Base-by-base conservation (phyloP, 1,139 yeast species). In the Debaryomyces singareniensis region DNA sequence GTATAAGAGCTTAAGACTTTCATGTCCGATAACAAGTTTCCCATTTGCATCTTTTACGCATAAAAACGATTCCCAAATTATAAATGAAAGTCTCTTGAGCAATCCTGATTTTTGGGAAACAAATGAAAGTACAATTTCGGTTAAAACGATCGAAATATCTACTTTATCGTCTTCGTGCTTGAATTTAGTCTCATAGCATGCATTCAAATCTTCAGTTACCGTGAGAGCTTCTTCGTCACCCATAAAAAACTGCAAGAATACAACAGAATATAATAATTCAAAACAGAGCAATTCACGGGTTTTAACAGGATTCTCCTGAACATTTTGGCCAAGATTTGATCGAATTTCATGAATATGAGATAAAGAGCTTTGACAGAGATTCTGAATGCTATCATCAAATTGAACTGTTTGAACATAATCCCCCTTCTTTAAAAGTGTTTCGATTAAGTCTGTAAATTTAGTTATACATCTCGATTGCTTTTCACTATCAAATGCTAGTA, bases 201-300 rank as follows among this genome's bases (percentile, higher is more conserved):
- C 56, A 34, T 69, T 76, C 33, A 89, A 59, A 48, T 89, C 98
- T 24, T 77, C 79, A 25, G 87, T 63, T 14, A 86, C 79, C 20
- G 76, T 65, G 4, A 82, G 75, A 0, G 95, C 81, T 38, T 89
- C 97, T 32, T 73, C 77, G 43, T 79, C 87, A 13, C 91, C 94
- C 38, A 78, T 62, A 47, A 79, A 87, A 25, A 89, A 66, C 49
- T 87, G 96, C 16, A 91, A 53, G 27, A 87, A 55, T 3, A 82
- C 82, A 71, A 85, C 75, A 1, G 96, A 81, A 35, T 84, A 75
- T 29, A 91, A 60, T 27, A 85, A 60, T 49, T 86, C 94, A 47
- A 83, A 80, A 31, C 69, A 61, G 31, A 48, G 49, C 9, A 56
- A 49, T 26, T 59, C 60, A 23, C 54, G 56, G 13, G 33, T 43